A percentile compares a stretch with the other conserved stretches of the same genome.
phyloP scores from a whole-genome alignment of 1,284 basidiomycete genomes.

The Fomitiporia mediterranea region DNA sequence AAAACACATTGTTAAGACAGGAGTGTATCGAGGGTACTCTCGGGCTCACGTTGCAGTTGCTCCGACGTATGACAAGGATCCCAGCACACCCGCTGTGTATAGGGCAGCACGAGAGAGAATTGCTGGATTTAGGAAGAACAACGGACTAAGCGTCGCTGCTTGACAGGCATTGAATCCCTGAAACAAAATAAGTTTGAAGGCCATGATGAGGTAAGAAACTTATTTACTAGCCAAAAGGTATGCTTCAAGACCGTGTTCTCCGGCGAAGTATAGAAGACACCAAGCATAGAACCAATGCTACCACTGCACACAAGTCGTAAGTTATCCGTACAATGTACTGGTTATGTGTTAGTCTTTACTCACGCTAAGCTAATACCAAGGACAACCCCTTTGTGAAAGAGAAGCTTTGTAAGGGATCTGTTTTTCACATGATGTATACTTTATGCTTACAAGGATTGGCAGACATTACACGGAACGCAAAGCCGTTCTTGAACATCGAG shows the following conservation, averaged over 20 bases:
- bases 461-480: slow-evolving; percentile 76
- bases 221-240: slow-evolving; percentile 68
- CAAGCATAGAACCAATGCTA: slow-evolving; percentile 76
- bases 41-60: slow-evolving; percentile 72
- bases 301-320: slow-evolving; percentile 33
- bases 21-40: neutral
- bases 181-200: neutral
- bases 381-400: slow-evolving; percentile 58
- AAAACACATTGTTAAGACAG: slow-evolving; percentile 9
- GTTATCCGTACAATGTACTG: slow-evolving; percentile 21
- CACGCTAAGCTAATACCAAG: slow-evolving; percentile 74
- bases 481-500: slow-evolving; percentile 70
- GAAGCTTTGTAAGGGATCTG: too few species aligned
- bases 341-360: slow-evolving; percentile 34
- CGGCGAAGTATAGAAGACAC: slow-evolving; percentile 68
- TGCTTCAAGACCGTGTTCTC: slow-evolving; percentile 71
- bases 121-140: slow-evolving; percentile 85
- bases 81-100: slow-evolving; percentile 84
- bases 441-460: slow-evolving; percentile 81
- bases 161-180: slow-evolving; percentile 84
- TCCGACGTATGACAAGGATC: slow-evolving; percentile 81
- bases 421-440: too few species aligned
- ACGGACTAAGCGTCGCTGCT: slow-evolving; percentile 76
- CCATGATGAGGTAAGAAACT: neutral
- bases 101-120: slow-evolving; percentile 85